Base-by-base conservation (phyloP, 208 protist genomes). In the Leishmania guyanensis region DNA sequence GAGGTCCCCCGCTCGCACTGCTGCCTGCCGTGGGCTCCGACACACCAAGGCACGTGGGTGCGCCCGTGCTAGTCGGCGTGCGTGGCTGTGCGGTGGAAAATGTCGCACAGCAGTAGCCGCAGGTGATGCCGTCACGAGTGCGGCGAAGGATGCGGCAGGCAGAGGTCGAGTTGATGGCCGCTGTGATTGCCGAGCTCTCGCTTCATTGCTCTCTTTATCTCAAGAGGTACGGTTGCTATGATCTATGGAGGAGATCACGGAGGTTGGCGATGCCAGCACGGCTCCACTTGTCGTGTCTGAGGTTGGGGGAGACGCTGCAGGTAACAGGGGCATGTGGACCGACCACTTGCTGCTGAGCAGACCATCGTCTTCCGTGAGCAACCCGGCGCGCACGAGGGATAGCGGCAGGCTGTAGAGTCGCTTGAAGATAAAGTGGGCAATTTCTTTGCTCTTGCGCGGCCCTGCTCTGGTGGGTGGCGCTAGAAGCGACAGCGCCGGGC, bases 361-460 rank as follows among this genome's bases (percentile, higher is more conserved):
- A n/a, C 56, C 81, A 20, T 66, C 54, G 43, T 72, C 69, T 20
- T 78, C 76, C 3, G 6, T 17, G 5, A 84, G 75, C 14, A 78
- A n/a, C 5, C 68, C 70, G 10, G 62, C 58, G 20, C 76, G 68
- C 76, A 80, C 65, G 16, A 84, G 51, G 16, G 76, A 84, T 1
- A 81, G 81, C 46, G 76, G 81, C 2, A 76, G 76, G 58, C 81
- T 80, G 77, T 66, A 65, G 20, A 84, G 81, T 8, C 77, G 76
- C 39, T 77, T 29, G 36, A 84, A 78, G 62, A 80, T 75, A 51
- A 58, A 48, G 12, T 77, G 29, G 36, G 69, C 76, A 29, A 80
- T 54, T 3, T 78, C 76, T 14, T 80, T 70, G 17, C 72, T 17
- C 10, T 36, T 16, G 50, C 16, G 20, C 9, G 68, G 6, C 68